These are phyloP conservation scores for Colletotrichum theobromicola DNA, from an alignment of 2,329 filamentous ascomycete species.

Conservation along the genomic window DNA sequence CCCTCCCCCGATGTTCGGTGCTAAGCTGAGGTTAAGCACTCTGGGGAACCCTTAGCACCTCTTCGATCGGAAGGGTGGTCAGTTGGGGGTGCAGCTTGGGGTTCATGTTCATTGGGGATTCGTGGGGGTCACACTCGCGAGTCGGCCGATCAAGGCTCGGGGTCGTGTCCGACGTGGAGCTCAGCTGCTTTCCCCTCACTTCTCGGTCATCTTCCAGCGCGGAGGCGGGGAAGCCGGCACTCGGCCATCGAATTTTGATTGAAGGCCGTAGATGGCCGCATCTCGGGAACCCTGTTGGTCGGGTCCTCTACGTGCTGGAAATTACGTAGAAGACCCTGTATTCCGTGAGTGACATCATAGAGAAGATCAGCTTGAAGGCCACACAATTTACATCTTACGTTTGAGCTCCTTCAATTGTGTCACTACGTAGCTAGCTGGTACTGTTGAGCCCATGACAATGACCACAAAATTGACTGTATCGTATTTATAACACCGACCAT, in stretches of 20 bases:
- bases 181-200: slow-evolving; percentile 5
- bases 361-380: neutral
- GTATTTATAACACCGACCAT: neutral
- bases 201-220: slow-evolving; percentile 6
- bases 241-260: neutral
- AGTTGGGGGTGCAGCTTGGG: neutral
- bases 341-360: neutral
- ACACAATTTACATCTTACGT: neutral
- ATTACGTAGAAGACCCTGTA: neutral
- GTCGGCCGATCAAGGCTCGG: neutral
- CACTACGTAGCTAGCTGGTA: neutral
- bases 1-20: neutral
- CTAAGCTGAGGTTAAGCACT: neutral
- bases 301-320: neutral
- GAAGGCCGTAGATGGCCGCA: neutral
- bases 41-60: neutral
- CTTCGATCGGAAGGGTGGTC: neutral
- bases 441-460: neutral
- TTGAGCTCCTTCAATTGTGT: neutral
- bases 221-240: slow-evolving; percentile 1
- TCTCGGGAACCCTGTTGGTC: neutral
- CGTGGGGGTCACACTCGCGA: neutral
- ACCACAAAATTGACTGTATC: neutral
- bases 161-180: neutral
- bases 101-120: neutral